phyloP scores from a whole-genome alignment of 2,329 filamentous ascomycete genomes.

The Cladophialophora yegresii region DNA sequence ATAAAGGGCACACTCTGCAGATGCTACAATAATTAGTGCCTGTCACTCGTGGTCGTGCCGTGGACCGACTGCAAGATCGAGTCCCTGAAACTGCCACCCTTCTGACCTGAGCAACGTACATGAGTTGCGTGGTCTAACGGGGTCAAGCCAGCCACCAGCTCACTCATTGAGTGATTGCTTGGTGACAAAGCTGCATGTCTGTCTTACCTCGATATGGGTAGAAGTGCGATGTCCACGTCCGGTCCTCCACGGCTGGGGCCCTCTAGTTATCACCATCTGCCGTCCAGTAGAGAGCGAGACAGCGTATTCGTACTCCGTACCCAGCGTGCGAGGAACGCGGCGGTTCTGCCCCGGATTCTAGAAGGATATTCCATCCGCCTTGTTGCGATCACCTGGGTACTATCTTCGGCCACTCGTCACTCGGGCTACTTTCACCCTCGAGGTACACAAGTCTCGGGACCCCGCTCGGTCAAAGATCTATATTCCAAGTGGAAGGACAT shows the following conservation, averaged over 20 bases:
- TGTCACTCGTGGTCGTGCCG: neutral
- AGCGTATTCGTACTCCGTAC: neutral
- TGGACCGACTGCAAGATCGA: neutral
- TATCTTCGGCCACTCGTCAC: neutral
- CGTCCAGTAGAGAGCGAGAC: too few relatives aligned
- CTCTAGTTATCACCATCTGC: too few relatives aligned
- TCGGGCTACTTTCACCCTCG: neutral
- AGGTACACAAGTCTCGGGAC: neutral
- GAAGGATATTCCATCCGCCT: neutral
- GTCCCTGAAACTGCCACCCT: neutral
- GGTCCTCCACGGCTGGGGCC: neutral
- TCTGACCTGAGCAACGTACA: neutral
- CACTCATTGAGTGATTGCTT: too few relatives aligned
- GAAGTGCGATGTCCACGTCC: neutral
- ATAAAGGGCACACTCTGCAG: slow-evolving; percentile 15
- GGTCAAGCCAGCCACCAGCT: neutral
- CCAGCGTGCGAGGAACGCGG: neutral
- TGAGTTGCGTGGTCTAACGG: neutral
- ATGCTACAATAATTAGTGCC: too few relatives aligned
- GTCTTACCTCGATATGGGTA: neutral
- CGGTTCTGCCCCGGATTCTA: neutral
- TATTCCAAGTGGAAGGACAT: too few relatives aligned
- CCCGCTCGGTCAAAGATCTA: too few relatives aligned
- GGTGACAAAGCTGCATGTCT: neutral
- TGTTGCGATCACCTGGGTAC: neutral